Evolutionary conservation across 192 early-diverging fungal genomes (phyloP), one percentile per base, ranked within the genome.

Genomic region (Kickxella alabastrina): DNA sequence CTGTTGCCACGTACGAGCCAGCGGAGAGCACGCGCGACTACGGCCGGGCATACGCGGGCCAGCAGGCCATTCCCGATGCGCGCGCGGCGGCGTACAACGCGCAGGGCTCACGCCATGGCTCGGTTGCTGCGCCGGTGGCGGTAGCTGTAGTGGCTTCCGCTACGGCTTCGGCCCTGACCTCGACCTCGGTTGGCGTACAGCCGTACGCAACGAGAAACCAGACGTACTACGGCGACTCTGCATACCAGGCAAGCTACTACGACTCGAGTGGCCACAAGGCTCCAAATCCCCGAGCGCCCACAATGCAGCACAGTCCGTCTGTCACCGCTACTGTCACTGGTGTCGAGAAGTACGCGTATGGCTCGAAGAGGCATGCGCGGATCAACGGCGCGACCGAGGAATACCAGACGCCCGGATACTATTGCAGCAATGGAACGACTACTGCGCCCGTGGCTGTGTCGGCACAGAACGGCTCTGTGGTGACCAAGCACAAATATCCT

Each of bases 401-500:
- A 12, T 32, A 32, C 31, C 31, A 32, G 6, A 8, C 31, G 31
- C 31, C 31, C 31, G 31, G 31, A 32, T 32, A 43, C 41, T 43
- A 43, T 10, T 15, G 23, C 0, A 21, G 41, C 18, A 43, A 23
- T 43, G 22, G 10, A 1, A 15, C 24, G 6, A 0, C 41, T 18
- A 12, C 31, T 8, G 31, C 31, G 6, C 31, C 12, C 31, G 31
- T 12, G 6, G 12, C 6, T 6, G 6, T 8, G 31, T 12, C 6
- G 31, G 31, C 31, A n/a, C 12, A 12, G 26, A 36, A 12, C 10
- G 12, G 23, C 27, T 43, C 17, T 3, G 23, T 15, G 35, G 25
- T 29, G 38, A 24, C 37, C 13, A 63, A 70, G 29, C 67, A 43
- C 14, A 52, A 55, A 1, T 19, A 35, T 0, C 4, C 14, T 4